Percentiles rank a stretch among this genome's conserved stretches.
These are phyloP conservation scores for Condylostoma magnum DNA, from an alignment of 169 alveolate genomes.

Conservation along the genomic window DNA sequence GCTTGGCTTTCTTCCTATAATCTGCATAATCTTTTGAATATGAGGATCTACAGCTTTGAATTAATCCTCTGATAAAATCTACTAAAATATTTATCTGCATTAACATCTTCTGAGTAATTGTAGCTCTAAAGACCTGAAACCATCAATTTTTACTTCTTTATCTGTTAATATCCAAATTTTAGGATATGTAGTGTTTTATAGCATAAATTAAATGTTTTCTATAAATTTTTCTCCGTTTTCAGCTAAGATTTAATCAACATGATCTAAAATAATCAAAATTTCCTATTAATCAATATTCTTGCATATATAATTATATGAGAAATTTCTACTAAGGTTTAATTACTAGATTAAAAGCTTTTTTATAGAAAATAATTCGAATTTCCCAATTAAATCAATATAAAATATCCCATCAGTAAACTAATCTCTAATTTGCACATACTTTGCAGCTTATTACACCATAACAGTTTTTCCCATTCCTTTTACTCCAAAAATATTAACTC, in stretches of 20 bases:
- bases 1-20: too few relatives aligned
- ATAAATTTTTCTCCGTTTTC: background rate
- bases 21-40: too few relatives aligned
- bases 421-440: conserved; percentile 46
- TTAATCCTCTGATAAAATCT: too few relatives aligned
- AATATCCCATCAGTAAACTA: conserved; percentile 45
- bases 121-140: too few relatives aligned
- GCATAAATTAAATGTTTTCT: background rate
- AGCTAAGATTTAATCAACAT: background rate
- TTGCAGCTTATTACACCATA: conserved; percentile 46
- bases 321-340: background rate
- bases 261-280: conserved; percentile 15
- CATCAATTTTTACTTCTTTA: too few relatives aligned
- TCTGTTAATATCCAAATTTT: conserved; percentile 26
- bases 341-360: background rate
- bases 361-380: background rate
- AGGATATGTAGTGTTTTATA: conserved; percentile 4
- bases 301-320: background rate
- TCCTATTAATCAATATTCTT: conserved; percentile 9
- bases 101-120: too few relatives aligned
- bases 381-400: conserved; percentile 38
- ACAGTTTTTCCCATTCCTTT: conserved; percentile 49
- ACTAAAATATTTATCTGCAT: too few relatives aligned
- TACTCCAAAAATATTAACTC: conserved; percentile 39
- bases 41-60: too few relatives aligned